Conservation (phyloP, 441 rosid genomes). For the Dalechampia spathulata region DNA sequence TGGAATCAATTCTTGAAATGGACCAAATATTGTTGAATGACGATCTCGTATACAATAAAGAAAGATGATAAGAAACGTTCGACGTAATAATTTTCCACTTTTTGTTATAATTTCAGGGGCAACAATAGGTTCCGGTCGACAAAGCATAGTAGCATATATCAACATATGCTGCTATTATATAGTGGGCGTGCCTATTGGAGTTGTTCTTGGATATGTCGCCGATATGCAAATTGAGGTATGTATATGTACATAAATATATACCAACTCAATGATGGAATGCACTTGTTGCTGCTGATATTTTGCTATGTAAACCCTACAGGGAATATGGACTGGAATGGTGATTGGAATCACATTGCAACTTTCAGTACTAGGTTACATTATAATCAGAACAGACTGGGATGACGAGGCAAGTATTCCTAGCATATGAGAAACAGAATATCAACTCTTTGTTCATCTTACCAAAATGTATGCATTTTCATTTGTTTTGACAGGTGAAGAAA, state of each 20-base stretch:
- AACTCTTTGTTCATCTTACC: too few species aligned
- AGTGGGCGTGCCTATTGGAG: slow-evolving; percentile 46
- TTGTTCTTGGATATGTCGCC: slow-evolving; percentile 36
- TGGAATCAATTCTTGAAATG: too few species aligned
- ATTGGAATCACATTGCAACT: slow-evolving; percentile 26
- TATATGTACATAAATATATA: too few species aligned
- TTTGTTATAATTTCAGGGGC: slow-evolving; percentile 45
- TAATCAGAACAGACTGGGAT: slow-evolving; percentile 34
- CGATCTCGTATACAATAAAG: too few species aligned
- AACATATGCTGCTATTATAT: slow-evolving; percentile 51
- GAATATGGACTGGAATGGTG: slow-evolving; percentile 44
- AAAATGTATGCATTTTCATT: background rate
- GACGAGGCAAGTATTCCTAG: slow-evolving; percentile 20
- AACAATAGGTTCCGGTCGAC: slow-evolving; percentile 67
- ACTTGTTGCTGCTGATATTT: too few species aligned
- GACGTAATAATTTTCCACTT: too few species aligned
- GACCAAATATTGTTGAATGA: too few species aligned
- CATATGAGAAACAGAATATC: too few species aligned
- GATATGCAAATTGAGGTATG: slow-evolving; percentile 40
- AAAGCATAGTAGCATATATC: slow-evolving; percentile 42
- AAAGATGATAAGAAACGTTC: too few species aligned
- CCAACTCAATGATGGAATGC: too few species aligned
- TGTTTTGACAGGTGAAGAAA: slow-evolving; percentile 22
- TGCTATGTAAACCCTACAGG: slow-evolving; percentile 26
- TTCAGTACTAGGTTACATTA: slow-evolving; percentile 17